Evolutionary conservation across 2,329 filamentous ascomycete genomes (phyloP), one percentile per base, ranked within the genome.

Genomic region (Rugonectria rugulosa): DNA sequence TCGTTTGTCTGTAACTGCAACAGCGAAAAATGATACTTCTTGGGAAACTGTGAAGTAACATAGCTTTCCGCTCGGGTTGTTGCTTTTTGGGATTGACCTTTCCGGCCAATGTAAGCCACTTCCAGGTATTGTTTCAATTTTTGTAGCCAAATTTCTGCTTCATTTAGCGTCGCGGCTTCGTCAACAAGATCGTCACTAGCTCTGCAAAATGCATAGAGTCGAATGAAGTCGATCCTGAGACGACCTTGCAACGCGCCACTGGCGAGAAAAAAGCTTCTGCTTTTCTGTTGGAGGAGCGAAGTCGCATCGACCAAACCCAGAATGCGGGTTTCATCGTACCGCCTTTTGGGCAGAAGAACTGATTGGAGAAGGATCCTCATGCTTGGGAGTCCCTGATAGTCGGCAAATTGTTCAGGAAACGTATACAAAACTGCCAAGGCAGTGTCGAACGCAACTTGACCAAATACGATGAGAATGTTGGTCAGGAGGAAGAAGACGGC

Each of bases 111-210:
- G 15, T 61, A 51, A 1, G 75, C 76, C 6, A 85, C 67, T 48
- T 85, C 77, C 7, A 90, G 76, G 60, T 84, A 89, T 4, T 73
- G 70, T 20, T 78, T 78, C 17, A 90, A 75, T 65, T 83, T 86
- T 14, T 72, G 68, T 40, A 90, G 83, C 81, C 86, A 89, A 8
- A 73, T 63, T 21, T 73, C 72, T 6, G 87, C 85, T 61, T 87
- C 83, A 0, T 75, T 66, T 1, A 75, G 68, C 2, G 77, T 78
- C 2, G 73, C 63, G 1, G 88, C 83, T 56, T 90, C 82, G 62
- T 92, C 89, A 8, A 92, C 82, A 5, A 92, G 76, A 64, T 92
- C 88, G 68, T 92, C 89, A 2, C 88, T 88, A 9, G 90, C 83
- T 10, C 89, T 81, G 63, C 89, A 92, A 68, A 90, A 91, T 0